A percentile compares a stretch with the other conserved stretches of the same genome.
Evolutionary conservation across 306 rosid genomes (phyloP).

Genomic region (Alnus rubra): DNA sequence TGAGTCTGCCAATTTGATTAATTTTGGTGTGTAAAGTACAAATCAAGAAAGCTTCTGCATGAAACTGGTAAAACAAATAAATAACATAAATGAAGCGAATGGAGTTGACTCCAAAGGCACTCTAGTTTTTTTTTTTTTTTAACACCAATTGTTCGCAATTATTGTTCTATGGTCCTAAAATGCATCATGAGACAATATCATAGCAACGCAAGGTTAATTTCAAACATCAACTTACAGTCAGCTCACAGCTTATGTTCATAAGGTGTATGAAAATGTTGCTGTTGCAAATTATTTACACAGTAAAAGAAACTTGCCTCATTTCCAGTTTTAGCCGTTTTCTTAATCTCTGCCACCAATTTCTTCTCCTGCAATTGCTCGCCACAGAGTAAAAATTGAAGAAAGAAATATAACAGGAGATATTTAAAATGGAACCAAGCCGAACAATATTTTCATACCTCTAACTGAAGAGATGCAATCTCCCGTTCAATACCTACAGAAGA

Average conservation of each 20-base stretch:
- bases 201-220: not conserved
- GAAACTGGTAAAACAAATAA: no score
- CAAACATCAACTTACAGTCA: not conserved
- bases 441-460: conserved; percentile 59
- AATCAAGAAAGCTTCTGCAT: not conserved
- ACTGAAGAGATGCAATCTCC: conserved; percentile 86
- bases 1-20: not conserved
- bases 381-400: conserved; percentile 19
- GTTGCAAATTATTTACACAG: conserved; percentile 1
- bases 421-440: conserved; percentile 14
- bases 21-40: not conserved
- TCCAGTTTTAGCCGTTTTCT: conserved; percentile 86
- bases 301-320: conserved; percentile 63
- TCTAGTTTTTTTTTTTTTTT: no score
- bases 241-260: not conserved
- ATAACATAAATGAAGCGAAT: not conserved
- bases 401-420: conserved; percentile 14
- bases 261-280: not conserved
- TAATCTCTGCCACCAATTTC: conserved; percentile 92
- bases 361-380: conserved; percentile 62
- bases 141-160: no score
- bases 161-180: not conserved
- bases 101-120: not conserved
- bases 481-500: conserved; percentile 72
- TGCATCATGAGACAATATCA: not conserved